Percentiles rank a stretch among this genome's conserved stretches.
Evolutionary conservation across 805 yeast species (phyloP).

Genomic region (Hanseniaspora clermontiae): DNA sequence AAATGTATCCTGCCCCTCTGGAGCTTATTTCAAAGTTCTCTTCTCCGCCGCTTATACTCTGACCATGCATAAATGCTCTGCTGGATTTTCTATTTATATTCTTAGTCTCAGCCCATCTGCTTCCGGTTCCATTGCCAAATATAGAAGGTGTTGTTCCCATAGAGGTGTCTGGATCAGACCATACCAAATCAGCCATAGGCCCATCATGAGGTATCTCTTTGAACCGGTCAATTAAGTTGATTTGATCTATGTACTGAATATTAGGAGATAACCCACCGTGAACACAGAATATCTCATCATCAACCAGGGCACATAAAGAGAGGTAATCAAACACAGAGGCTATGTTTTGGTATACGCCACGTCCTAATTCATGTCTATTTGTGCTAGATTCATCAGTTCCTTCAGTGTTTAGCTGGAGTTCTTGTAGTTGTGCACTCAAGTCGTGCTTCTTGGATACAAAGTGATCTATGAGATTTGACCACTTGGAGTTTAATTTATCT

Average conservation of each 20-base stretch:
- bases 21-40: slow-evolving; percentile 77
- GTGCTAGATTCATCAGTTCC: not conserved
- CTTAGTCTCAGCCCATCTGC: slow-evolving; percentile 6
- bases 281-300: slow-evolving; percentile 79
- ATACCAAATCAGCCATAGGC: slow-evolving; percentile 96
- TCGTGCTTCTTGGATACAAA: not conserved
- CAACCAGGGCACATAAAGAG: slow-evolving; percentile 79
- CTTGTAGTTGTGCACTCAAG: not conserved
- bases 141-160: not conserved
- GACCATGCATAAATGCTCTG: not conserved
- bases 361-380: slow-evolving; percentile 29
- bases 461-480: not conserved
- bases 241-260: slow-evolving; percentile 86
- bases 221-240: slow-evolving; percentile 77
- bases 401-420: not conserved
- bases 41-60: slow-evolving; percentile 1
- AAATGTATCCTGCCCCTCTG: slow-evolving; percentile 95
- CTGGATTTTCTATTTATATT: slow-evolving; percentile 16
- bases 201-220: slow-evolving; percentile 98
- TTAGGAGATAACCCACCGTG: slow-evolving; percentile 97
- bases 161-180: slow-evolving; percentile 90
- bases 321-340: slow-evolving; percentile 89
- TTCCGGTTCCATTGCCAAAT: slow-evolving; percentile 30
- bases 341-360: slow-evolving; percentile 71
- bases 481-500: not conserved